Percentiles rank a stretch among this genome's conserved stretches.
These are phyloP conservation scores for Clavispora fructus DNA, from an alignment of 805 yeast species.

Conservation along the genomic window DNA sequence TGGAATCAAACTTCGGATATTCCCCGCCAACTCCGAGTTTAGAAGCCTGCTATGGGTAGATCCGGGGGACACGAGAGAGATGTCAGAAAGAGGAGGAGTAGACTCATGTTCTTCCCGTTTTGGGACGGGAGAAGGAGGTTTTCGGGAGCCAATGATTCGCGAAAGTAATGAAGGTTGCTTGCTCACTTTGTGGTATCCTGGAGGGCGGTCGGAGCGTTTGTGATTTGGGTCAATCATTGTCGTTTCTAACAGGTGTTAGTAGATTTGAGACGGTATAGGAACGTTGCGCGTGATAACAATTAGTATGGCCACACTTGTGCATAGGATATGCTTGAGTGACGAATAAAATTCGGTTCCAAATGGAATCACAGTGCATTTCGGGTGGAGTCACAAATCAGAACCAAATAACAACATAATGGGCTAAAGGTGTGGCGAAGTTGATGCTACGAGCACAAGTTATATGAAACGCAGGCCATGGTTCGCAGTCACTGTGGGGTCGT, in stretches of 20 bases:
- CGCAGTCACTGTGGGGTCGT: neutral
- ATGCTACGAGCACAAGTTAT: too few relatives aligned
- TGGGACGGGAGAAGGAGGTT: neutral
- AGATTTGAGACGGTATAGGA: neutral
- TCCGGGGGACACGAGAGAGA: conserved; percentile 58
- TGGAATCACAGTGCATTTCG: too few relatives aligned
- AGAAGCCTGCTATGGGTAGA: conserved; percentile 57
- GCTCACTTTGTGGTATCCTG: neutral
- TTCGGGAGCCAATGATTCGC: neutral
- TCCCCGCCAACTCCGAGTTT: conserved; percentile 62
- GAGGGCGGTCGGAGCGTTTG: neutral
- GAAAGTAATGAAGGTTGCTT: neutral
- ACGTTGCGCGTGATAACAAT: neutral
- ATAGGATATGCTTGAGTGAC: too few relatives aligned
- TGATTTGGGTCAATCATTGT: neutral
- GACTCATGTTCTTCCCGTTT: conserved; percentile 1
- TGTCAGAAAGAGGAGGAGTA: conserved; percentile 48
- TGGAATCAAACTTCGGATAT: conserved; percentile 69
- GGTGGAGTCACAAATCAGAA: too few relatives aligned
- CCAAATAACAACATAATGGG: too few relatives aligned
- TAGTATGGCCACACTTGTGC: too few relatives aligned
- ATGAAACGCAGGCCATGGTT: neutral
- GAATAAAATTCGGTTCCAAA: too few relatives aligned
- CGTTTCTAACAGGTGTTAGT: neutral
- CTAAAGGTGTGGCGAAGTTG: too few relatives aligned